Conservation (phyloP, 2,329 filamentous ascomycete genomes). For the Microthyrium microscopicum region DNA sequence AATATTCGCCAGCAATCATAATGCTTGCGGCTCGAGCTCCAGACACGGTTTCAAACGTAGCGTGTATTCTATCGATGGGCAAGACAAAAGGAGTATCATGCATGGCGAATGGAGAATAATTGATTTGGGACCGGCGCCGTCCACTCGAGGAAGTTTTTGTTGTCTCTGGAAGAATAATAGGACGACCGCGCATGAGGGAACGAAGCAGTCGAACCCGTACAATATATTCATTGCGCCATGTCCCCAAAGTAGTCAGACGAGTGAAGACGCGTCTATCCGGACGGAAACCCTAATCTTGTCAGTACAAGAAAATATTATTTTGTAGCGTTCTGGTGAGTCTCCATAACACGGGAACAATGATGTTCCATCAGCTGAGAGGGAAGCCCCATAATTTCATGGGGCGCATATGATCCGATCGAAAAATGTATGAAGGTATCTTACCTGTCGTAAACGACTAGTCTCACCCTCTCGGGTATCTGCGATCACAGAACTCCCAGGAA, state of each 20-base stretch:
- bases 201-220: constrained; percentile 69
- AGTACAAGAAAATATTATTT: too few relatives aligned
- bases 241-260: constrained; percentile 66
- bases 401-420: too few relatives aligned
- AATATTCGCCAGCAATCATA: constrained; percentile 67
- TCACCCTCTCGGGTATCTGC: constrained; percentile 26
- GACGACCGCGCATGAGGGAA: constrained; percentile 68
- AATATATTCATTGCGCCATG: constrained; percentile 93
- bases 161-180: constrained; percentile 21
- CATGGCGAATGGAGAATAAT: constrained; percentile 32
- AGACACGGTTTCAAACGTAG: constrained; percentile 49
- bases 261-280: constrained; percentile 68
- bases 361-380: too few relatives aligned
- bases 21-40: constrained; percentile 60
- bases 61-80: constrained; percentile 64
- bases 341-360: too few relatives aligned
- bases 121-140: background rate
- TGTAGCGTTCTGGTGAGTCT: too few relatives aligned
- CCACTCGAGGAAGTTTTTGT: background rate
- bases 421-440: too few relatives aligned
- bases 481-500: constrained; percentile 49
- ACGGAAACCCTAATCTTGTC: constrained; percentile 32
- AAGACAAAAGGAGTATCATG: constrained; percentile 75
- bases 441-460: constrained; percentile 18
- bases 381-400: too few relatives aligned